These are phyloP conservation scores for Aspergillus brunneoviolaceus DNA, from an alignment of 2,329 filamentous ascomycete genomes.

Conservation along the genomic window DNA sequence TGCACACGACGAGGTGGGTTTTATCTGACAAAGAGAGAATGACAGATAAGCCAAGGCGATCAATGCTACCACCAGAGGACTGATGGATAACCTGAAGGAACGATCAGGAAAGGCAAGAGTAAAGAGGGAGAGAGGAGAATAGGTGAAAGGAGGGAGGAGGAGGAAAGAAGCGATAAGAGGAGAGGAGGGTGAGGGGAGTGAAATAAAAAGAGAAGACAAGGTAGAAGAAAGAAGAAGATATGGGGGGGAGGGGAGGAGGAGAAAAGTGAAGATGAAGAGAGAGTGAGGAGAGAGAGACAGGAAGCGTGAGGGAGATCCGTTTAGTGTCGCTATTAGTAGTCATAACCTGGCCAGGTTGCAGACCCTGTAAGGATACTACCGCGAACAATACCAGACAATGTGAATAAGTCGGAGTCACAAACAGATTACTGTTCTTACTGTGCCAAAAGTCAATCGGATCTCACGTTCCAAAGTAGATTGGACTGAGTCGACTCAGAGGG, in stretches of 20 bases:
- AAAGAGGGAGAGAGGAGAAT: conserved; percentile 24
- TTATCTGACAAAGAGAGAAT: conserved; percentile 30
- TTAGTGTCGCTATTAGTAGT: background rate
- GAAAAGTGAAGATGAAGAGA: conserved; percentile 8
- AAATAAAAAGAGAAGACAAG: conserved; percentile 10
- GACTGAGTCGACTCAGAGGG: background rate
- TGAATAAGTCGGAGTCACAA: background rate
- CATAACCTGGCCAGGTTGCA: background rate
- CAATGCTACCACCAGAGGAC: conserved; percentile 30
- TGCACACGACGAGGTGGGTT: background rate
- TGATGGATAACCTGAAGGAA: conserved; percentile 43
- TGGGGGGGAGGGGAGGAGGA: background rate
- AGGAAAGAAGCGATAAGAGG: conserved; percentile 20
- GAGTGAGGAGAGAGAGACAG: background rate
- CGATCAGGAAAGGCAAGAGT: conserved; percentile 40
- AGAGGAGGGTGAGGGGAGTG: conserved; percentile 15
- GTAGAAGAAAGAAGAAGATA: conserved; percentile 12
- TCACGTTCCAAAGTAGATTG: background rate
- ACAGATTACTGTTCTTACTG: background rate
- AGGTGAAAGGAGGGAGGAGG: conserved; percentile 24
- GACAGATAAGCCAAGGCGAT: conserved; percentile 23
- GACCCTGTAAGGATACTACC: background rate
- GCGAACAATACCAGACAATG: background rate
- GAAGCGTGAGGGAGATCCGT: background rate
- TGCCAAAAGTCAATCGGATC: background rate